phyloP scores from a whole-genome alignment of 2,329 filamentous ascomycete species.

The Cladophialophora exuberans region DNA sequence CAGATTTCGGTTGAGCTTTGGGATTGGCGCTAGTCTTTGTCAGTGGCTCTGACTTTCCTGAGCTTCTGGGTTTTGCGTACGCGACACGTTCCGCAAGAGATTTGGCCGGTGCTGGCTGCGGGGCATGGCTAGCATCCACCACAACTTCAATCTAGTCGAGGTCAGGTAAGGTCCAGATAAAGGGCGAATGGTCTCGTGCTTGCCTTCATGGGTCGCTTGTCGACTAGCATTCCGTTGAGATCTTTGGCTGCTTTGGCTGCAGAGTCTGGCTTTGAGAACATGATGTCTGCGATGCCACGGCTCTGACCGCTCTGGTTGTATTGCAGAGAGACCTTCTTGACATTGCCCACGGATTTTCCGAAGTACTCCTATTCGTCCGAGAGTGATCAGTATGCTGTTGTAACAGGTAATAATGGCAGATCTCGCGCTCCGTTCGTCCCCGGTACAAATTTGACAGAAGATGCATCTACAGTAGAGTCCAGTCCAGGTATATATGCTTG shows the following conservation, averaged over 20 bases:
- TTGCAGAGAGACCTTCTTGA: conserved; percentile 88
- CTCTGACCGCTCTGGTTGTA: conserved; percentile 92
- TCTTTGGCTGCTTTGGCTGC: conserved; percentile 82
- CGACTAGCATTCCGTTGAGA: conserved; percentile 87
- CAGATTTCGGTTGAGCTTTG: conserved; percentile 80
- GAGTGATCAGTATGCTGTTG: conserved; percentile 48
- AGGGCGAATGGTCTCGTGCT: conserved; percentile 31
- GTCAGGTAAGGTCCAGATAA: conserved; percentile 17
- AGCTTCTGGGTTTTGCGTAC: conserved; percentile 52
- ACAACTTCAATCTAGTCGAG: conserved; percentile 80
- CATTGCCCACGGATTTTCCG: conserved; percentile 78
- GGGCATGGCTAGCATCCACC: conserved; percentile 73
- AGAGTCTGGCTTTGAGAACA: conserved; percentile 78
- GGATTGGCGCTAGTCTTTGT: conserved; percentile 41
- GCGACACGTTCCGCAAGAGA: conserved; percentile 81
- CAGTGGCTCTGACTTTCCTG: conserved; percentile 24
- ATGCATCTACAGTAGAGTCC: conserved; percentile 25
- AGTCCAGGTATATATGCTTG: conserved; percentile 26
- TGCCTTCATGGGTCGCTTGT: conserved; percentile 89
- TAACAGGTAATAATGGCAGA: conserved; percentile 27
- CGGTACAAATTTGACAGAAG: conserved; percentile 18
- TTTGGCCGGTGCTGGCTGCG: conserved; percentile 69
- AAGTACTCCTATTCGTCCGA: conserved; percentile 89
- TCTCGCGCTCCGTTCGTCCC: conserved; percentile 22
- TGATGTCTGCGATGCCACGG: conserved; percentile 88